Conservation (phyloP, 108 stramenopile species). For the Fistulifera pelliculosa region DNA sequence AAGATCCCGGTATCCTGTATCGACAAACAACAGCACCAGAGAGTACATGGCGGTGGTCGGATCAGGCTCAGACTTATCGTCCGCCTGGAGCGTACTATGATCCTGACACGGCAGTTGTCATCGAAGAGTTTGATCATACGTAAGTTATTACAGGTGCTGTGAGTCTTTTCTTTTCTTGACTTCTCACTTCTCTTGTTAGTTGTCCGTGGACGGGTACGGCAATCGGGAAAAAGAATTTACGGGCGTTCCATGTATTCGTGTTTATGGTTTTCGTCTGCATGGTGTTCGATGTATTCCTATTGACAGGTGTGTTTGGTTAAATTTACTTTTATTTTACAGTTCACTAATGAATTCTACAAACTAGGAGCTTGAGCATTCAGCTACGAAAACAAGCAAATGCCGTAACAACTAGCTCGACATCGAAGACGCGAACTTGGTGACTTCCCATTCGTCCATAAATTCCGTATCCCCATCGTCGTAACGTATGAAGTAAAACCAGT, state of each 20-base stretch:
- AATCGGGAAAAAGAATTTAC: conserved; percentile 74
- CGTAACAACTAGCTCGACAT: background rate
- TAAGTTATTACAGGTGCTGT: conserved; percentile 25
- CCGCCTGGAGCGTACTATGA: conserved; percentile 72
- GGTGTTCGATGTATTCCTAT: background rate
- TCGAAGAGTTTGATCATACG: conserved; percentile 90
- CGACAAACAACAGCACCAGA: conserved; percentile 22
- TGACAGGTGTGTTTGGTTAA: conserved; percentile 2
- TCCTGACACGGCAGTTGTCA: conserved; percentile 72
- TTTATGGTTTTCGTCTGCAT: conserved; percentile 35
- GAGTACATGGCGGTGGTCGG: conserved; percentile 61
- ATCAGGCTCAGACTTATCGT: conserved; percentile 74
- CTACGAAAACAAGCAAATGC: too few relatives aligned
- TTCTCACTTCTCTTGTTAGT: conserved; percentile 39
- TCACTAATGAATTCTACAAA: too few relatives aligned
- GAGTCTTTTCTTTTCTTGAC: background rate
- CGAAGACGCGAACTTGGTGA: background rate
- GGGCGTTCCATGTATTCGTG: conserved; percentile 62
- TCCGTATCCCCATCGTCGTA: conserved; percentile 7
- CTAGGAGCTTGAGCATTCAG: too few relatives aligned
- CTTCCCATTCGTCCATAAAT: background rate
- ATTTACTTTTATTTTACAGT: background rate
- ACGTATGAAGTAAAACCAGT: background rate
- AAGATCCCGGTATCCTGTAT: conserved; percentile 52
- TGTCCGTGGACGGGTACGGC: conserved; percentile 65